Evolutionary conservation across 768 basidiomycete species (phyloP), one percentile per base, ranked within the genome.

Genomic region (Amanita polypyramis): DNA sequence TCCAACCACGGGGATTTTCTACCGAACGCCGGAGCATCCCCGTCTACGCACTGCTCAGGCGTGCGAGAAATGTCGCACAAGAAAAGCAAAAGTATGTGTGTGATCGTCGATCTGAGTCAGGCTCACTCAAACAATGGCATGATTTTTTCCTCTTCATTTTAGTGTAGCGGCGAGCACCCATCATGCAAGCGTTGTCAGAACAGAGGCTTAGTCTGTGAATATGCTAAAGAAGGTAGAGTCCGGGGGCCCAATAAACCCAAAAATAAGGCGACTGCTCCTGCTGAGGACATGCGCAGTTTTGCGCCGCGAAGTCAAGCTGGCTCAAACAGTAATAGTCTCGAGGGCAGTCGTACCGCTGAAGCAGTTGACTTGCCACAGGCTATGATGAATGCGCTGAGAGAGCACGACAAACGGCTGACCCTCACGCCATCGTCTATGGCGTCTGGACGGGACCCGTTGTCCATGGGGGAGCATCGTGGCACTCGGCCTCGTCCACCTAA

Each of bases 131-230:
- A 33, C 19, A 30, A 29, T 44, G 42, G 33, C 43, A 12, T 45
- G 11, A 3, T 38, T 14, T 15, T 43, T 40, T 49, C 30, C 48
- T 34, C 20, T 47, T 5, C 14, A 41, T 39, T 17, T 14, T 30
- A 85, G 81, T 87, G 84, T 61, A 80, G 76, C 52, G 83, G 85
- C 34, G 80, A 83, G 30, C 79, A 79, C 45, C 82, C 85, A 0
- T 60, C 74, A 0, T 88, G 85, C 60, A 71, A 77, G 54, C 77
- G 85, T 9, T 87, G 85, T 60, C 58, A 71, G 5, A 64, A 62
- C 2, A 69, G 81, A 4, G 77, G 80, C 0, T 65, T 85, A 33
- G 52, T 63, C 2, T 87, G 85, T 62, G 74, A 79, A 40, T 87
- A 88, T 56, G 76, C 79, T 0, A 72, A 77, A 42, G 82, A 84